A percentile compares a stretch with the other conserved stretches of the same genome.
Conservation (phyloP, 2,329 filamentous ascomycete genomes). For the Diaporthe sp. region DNA sequence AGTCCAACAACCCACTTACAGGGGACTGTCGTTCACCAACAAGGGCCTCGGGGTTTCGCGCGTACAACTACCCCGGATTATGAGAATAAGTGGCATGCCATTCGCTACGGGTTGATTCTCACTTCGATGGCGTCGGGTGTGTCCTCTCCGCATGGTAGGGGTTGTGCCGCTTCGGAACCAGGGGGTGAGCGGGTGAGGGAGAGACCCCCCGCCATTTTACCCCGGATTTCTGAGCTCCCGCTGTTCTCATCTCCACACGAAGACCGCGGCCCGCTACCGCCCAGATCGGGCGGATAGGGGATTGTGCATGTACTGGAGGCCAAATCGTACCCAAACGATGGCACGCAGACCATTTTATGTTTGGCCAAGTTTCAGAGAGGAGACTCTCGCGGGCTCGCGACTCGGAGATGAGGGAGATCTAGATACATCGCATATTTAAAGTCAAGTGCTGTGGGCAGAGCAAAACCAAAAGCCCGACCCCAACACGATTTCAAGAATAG, state of each 20-base stretch:
- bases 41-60: background rate
- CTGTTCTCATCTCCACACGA: background rate
- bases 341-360: background rate
- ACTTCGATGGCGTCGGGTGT: constrained; percentile 10
- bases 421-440: constrained; percentile 21
- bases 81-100: background rate
- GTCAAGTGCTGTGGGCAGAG: constrained; percentile 2
- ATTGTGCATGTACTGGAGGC: background rate
- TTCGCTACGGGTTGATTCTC: background rate
- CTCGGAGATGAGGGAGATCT: background rate
- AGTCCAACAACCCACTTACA: background rate
- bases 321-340: background rate
- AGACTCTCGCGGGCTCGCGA: background rate
- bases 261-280: background rate
- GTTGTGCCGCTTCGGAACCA: background rate
- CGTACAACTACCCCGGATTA: background rate
- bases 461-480: too few relatives aligned
- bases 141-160: background rate
- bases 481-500: background rate
- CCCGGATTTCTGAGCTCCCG: constrained; percentile 14
- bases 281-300: background rate
- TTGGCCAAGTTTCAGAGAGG: background rate
- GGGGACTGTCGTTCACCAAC: background rate
- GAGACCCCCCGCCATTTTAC: constrained; percentile 1
- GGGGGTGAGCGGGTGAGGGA: constrained; percentile 10